Evolutionary conservation across 495 filamentous ascomycete species (phyloP).

Genomic region (Neurospora sp.): DNA sequence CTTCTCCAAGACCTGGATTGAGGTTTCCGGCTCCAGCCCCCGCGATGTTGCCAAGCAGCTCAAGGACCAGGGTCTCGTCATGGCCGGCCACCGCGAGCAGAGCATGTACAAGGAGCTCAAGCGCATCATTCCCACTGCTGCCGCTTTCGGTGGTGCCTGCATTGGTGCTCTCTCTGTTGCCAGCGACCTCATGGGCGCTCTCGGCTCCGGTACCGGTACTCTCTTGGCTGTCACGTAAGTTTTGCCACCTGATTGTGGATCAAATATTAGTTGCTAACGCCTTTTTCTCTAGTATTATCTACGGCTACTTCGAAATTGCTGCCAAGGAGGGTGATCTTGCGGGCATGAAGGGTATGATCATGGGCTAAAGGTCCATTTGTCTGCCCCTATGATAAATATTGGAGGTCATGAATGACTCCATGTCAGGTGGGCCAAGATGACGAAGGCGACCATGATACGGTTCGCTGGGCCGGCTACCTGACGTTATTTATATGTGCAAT

Average conservation of each 20-base stretch:
- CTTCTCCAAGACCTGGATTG: conserved; percentile 99
- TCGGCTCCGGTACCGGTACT: conserved; percentile 96
- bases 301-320: conserved; percentile 97
- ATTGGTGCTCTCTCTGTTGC: conserved; percentile 95
- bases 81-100: conserved; percentile 98
- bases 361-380: conserved; percentile 33
- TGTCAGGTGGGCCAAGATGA: background rate
- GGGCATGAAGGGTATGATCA: conserved; percentile 83
- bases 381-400: background rate
- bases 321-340: conserved; percentile 94
- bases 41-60: conserved; percentile 99
- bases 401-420: background rate
- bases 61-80: conserved; percentile 98
- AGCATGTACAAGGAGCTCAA: conserved; percentile 99
- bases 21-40: conserved; percentile 94
- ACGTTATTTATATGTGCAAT: background rate
- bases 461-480: background rate
- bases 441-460: background rate
- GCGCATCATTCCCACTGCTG: conserved; percentile 95
- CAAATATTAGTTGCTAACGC: conserved; percentile 14
- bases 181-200: conserved; percentile 90
- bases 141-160: conserved; percentile 97
- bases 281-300: conserved; percentile 66
- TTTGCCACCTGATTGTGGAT: conserved; percentile 1
- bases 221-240: conserved; percentile 97